Conservation (phyloP, 345 rosid species). For the Populus alba region DNA sequence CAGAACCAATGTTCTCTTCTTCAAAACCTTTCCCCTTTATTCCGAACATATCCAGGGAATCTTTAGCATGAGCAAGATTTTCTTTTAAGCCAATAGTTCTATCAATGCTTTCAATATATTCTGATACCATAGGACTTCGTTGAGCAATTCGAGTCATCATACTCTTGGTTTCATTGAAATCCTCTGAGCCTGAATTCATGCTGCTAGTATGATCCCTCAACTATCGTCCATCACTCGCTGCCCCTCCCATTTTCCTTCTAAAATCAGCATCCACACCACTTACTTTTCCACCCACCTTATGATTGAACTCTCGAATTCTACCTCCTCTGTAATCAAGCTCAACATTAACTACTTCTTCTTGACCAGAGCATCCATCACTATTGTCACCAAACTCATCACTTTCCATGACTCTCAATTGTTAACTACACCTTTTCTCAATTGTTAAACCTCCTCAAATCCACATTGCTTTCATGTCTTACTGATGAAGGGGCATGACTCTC, state of each 20-base stretch:
- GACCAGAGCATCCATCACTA: slow-evolving; percentile 6
- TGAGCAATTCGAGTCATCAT: slow-evolving; percentile 4
- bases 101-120: not conserved
- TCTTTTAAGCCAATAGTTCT: slow-evolving; percentile 9
- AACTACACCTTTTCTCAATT: slow-evolving; percentile 13
- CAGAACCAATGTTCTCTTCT: slow-evolving; percentile 22
- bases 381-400: slow-evolving; percentile 1
- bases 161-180: not conserved
- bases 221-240: not conserved
- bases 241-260: not conserved
- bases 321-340: slow-evolving; percentile 8
- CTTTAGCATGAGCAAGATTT: slow-evolving; percentile 8
- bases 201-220: not conserved
- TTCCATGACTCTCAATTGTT: not conserved
- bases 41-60: slow-evolving; percentile 24
- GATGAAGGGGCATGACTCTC: slow-evolving; percentile 7
- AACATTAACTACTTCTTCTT: not conserved
- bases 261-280: not conserved
- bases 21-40: slow-evolving; percentile 19
- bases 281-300: slow-evolving; percentile 12
- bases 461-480: slow-evolving; percentile 21
- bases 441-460: slow-evolving; percentile 27
- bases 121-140: not conserved
- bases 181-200: not conserved
- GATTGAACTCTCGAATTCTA: slow-evolving; percentile 11